Evolutionary conservation across 768 basidiomycete genomes (phyloP).

Genomic region (Lactarius sp.): DNA sequence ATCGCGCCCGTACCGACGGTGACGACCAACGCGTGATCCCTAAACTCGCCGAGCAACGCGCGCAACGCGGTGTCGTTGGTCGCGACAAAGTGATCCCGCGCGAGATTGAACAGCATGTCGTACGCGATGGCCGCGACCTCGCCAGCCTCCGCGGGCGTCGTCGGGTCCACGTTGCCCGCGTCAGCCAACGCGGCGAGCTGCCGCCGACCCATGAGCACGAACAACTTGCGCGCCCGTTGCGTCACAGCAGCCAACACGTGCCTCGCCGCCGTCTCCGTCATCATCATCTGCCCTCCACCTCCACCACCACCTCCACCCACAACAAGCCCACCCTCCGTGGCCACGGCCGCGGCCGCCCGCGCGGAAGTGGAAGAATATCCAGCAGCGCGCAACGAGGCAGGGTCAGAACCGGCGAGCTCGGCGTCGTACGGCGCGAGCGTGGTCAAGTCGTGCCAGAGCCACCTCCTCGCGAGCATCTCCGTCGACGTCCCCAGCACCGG

Average conservation of each 20-base stretch:
- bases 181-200: slow-evolving; percentile 63
- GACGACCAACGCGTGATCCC: slow-evolving; percentile 85
- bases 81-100: slow-evolving; percentile 82
- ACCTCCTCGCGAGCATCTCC: slow-evolving; percentile 48
- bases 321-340: slow-evolving; percentile 29
- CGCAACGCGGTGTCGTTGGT: slow-evolving; percentile 82
- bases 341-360: slow-evolving; percentile 29
- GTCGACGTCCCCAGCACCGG: slow-evolving; percentile 78
- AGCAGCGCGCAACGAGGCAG: slow-evolving; percentile 57
- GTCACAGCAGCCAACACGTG: slow-evolving; percentile 87
- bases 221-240: slow-evolving; percentile 79
- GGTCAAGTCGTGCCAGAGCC: slow-evolving; percentile 88
- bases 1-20: slow-evolving; percentile 31
- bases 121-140: slow-evolving; percentile 60
- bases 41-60: slow-evolving; percentile 82
- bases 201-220: slow-evolving; percentile 59
- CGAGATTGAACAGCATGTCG: slow-evolving; percentile 65
- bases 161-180: slow-evolving; percentile 18
- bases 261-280: slow-evolving; percentile 72
- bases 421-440: slow-evolving; percentile 79
- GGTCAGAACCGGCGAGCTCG: slow-evolving; percentile 66
- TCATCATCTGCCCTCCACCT: slow-evolving; percentile 27
- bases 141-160: slow-evolving; percentile 38
- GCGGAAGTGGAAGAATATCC: slow-evolving; percentile 9
- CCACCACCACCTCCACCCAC: slow-evolving; percentile 30